These are phyloP conservation scores for Calocera viscosa DNA, from an alignment of 768 basidiomycete species.

Conservation along the genomic window DNA sequence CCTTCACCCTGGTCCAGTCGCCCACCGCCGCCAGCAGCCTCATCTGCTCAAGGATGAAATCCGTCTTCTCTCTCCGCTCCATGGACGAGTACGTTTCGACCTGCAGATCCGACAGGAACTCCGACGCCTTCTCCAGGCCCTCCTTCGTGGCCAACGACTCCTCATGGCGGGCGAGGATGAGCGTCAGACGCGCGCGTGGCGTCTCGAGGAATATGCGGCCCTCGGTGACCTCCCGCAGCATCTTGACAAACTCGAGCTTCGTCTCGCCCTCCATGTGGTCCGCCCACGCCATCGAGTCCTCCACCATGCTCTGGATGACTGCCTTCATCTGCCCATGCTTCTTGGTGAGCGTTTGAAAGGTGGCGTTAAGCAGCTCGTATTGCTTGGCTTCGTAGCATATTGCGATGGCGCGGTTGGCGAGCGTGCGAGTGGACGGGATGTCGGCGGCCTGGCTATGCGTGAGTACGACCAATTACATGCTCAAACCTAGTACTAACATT, in stretches of 20 bases:
- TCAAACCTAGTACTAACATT: conserved; percentile 47
- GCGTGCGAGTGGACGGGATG: conserved; percentile 75
- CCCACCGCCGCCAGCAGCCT: conserved; percentile 72
- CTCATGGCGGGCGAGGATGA: conserved; percentile 71
- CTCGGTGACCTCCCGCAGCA: conserved; percentile 82
- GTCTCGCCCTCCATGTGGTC: conserved; percentile 63
- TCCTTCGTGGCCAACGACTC: conserved; percentile 54
- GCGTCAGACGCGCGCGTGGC: conserved; percentile 86
- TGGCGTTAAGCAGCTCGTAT: conserved; percentile 53
- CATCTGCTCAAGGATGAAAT: conserved; percentile 98
- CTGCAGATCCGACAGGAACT: conserved; percentile 85
- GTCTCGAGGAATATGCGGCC: conserved; percentile 97
- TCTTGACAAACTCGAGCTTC: conserved; percentile 83
- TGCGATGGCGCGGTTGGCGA: conserved; percentile 60
- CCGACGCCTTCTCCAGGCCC: conserved; percentile 72
- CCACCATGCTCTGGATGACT: conserved; percentile 82
- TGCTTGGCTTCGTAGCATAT: conserved; percentile 62
- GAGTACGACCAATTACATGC: background rate
- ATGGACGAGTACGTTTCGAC: conserved; percentile 99
- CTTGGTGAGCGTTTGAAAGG: conserved; percentile 62
- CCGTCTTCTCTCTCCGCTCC: conserved; percentile 95
- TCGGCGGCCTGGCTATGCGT: conserved; percentile 62
- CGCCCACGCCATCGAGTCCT: conserved; percentile 70
- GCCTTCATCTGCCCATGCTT: conserved; percentile 95
- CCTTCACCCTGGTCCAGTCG: conserved; percentile 87